Percentiles rank a stretch among this genome's conserved stretches.
Evolutionary conservation across 2,329 filamentous ascomycete species (phyloP).

Genomic region (Alternaria angustiovoidea): DNA sequence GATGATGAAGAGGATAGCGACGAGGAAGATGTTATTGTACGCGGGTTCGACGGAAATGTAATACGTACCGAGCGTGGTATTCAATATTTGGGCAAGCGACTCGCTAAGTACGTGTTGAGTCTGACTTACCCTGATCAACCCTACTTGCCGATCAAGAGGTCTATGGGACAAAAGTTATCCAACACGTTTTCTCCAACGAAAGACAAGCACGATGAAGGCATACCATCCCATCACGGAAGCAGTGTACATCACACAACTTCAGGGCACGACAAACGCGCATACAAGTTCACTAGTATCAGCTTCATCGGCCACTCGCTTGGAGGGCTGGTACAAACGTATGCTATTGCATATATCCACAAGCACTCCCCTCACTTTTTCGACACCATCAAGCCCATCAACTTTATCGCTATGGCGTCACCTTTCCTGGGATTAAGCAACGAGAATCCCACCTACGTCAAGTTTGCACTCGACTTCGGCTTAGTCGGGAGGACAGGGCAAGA

Average conservation of each 20-base stretch:
- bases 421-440: slow-evolving; percentile 95
- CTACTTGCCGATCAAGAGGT: slow-evolving; percentile 72
- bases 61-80: slow-evolving; percentile 93
- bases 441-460: slow-evolving; percentile 96
- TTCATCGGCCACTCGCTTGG: slow-evolving; percentile 93
- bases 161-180: slow-evolving; percentile 57
- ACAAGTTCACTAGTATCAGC: slow-evolving; percentile 91
- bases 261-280: slow-evolving; percentile 64
- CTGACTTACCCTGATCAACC: slow-evolving; percentile 96
- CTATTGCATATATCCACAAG: slow-evolving; percentile 95
- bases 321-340: slow-evolving; percentile 90
- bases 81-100: slow-evolving; percentile 92
- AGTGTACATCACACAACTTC: slow-evolving; percentile 63
- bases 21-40: slow-evolving; percentile 85
- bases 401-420: slow-evolving; percentile 85
- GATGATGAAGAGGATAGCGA: slow-evolving; percentile 66
- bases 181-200: slow-evolving; percentile 56
- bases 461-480: slow-evolving; percentile 93
- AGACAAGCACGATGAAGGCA: slow-evolving; percentile 56
- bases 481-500: slow-evolving; percentile 97
- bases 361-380: slow-evolving; percentile 92
- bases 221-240: slow-evolving; percentile 67
- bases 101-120: slow-evolving; percentile 88
- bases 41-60: slow-evolving; percentile 89
- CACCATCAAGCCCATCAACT: slow-evolving; percentile 85